A percentile compares a stretch with the other conserved stretches of the same genome.
These are phyloP conservation scores for Claviceps sp. DNA, from an alignment of 2,329 filamentous ascomycete species.

Conservation along the genomic window DNA sequence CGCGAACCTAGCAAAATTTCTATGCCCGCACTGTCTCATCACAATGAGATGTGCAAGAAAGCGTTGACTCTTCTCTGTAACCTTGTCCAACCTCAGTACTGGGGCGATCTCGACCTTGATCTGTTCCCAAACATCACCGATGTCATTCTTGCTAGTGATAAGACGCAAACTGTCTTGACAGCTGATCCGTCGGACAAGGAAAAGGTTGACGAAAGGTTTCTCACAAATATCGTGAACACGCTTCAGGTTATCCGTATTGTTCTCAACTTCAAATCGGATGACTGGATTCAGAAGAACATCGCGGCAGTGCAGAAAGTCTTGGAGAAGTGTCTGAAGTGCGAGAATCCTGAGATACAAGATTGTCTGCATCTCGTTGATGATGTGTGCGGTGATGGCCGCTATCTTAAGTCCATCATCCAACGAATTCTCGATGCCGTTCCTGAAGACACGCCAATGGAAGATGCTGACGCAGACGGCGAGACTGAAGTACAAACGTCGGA, in stretches of 20 bases:
- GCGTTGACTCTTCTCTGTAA: constrained; percentile 71
- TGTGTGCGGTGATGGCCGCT: constrained; percentile 53
- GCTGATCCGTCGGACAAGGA: constrained; percentile 50
- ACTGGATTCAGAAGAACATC: constrained; percentile 78
- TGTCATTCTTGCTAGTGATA: constrained; percentile 70
- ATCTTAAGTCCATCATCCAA: constrained; percentile 62
- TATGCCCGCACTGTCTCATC: constrained; percentile 36
- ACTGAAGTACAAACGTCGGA: constrained; percentile 72
- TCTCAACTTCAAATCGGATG: constrained; percentile 72
- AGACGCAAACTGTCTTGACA: constrained; percentile 47
- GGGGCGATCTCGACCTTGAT: constrained; percentile 85
- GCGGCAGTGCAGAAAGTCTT: constrained; percentile 71
- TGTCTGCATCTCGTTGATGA: constrained; percentile 67
- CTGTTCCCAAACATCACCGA: constrained; percentile 85
- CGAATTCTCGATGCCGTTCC: constrained; percentile 83
- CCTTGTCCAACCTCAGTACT: constrained; percentile 73
- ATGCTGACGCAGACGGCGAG: constrained; percentile 73
- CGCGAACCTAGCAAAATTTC: constrained; percentile 36
- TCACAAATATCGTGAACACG: constrained; percentile 83
- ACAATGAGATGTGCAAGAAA: constrained; percentile 73
- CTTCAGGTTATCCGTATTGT: constrained; percentile 86
- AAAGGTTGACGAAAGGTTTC: constrained; percentile 69
- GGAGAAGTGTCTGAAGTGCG: constrained; percentile 77
- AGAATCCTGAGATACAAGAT: constrained; percentile 86
- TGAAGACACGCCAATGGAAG: constrained; percentile 56